Percentiles rank a stretch among this genome's conserved stretches.
These are phyloP conservation scores for Fusarium oxysporum DNA, from an alignment of 2,329 filamentous ascomycete species.

Conservation along the genomic window DNA sequence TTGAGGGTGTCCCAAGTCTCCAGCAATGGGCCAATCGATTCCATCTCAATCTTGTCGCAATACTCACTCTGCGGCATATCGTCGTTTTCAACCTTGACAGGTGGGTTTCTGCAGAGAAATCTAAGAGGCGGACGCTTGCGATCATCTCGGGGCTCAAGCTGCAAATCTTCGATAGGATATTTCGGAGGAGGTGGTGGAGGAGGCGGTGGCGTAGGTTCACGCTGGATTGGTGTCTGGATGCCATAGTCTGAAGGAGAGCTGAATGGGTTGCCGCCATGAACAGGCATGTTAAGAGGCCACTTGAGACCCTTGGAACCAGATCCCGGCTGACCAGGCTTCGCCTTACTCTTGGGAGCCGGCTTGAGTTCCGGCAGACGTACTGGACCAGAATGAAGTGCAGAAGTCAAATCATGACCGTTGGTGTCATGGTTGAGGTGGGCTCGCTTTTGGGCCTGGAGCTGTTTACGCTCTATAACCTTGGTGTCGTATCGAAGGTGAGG, in stretches of 20 bases:
- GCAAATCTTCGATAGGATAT: conserved; percentile 95
- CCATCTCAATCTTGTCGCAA: conserved; percentile 74
- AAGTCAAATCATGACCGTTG: conserved; percentile 53
- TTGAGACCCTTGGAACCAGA: conserved; percentile 58
- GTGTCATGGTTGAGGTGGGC: conserved; percentile 59
- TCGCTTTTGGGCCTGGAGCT: conserved; percentile 74
- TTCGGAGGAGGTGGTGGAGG: conserved; percentile 83
- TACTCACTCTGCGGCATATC: conserved; percentile 25
- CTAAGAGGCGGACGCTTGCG: conserved; percentile 79
- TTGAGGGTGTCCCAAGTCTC: conserved; percentile 98
- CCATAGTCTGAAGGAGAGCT: conserved; percentile 59
- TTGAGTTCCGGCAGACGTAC: conserved; percentile 78
- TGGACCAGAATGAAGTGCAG: conserved; percentile 56
- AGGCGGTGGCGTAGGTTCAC: conserved; percentile 63
- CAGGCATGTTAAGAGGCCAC: conserved; percentile 48
- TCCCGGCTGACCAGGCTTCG: conserved; percentile 58
- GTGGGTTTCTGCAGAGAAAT: conserved; percentile 77
- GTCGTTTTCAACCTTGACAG: conserved; percentile 59
- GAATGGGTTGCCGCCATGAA: conserved; percentile 59
- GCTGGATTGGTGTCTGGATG: conserved; percentile 46
- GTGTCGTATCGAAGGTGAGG: conserved; percentile 84
- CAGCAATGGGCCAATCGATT: conserved; percentile 84
- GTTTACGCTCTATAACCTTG: conserved; percentile 81
- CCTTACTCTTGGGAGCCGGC: conserved; percentile 77
- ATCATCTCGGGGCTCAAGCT: conserved; percentile 76